Percentiles rank a stretch among this genome's conserved stretches.
Conservation (phyloP, 2,329 filamentous ascomycete genomes). For the Periconia macrospinosa region DNA sequence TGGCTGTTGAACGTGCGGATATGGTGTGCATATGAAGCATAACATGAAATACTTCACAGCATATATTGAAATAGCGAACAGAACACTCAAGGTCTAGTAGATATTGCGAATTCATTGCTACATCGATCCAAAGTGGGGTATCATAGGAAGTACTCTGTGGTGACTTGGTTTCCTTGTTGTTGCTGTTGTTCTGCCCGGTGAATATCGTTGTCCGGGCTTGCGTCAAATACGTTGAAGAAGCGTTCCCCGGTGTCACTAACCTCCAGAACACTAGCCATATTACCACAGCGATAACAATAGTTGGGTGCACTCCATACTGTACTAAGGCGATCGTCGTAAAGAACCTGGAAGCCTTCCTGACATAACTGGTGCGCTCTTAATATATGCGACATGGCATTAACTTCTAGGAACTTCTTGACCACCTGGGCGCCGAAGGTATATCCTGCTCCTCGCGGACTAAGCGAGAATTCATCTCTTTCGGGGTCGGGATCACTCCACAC, state of each 20-base stretch:
- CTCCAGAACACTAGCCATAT: constrained; percentile 95
- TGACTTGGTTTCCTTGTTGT: constrained; percentile 71
- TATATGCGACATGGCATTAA: constrained; percentile 98
- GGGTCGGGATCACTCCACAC: constrained; percentile 98
- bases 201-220: constrained; percentile 91
- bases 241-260: constrained; percentile 90
- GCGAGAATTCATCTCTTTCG: constrained; percentile 95
- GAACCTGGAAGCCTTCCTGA: constrained; percentile 95
- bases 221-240: constrained; percentile 97
- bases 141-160: constrained; percentile 71
- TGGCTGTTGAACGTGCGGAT: constrained; percentile 65
- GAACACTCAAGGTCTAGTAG: neutral
- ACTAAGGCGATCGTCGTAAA: constrained; percentile 91
- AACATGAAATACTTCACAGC: neutral
- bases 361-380: constrained; percentile 97
- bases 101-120: neutral
- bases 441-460: constrained; percentile 89
- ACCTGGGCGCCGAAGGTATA: constrained; percentile 98
- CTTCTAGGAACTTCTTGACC: constrained; percentile 95
- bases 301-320: constrained; percentile 86
- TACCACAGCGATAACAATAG: constrained; percentile 93
- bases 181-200: constrained; percentile 81
- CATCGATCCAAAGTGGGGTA: constrained; percentile 14
- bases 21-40: neutral
- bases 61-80: neutral